Evolutionary conservation across 2,329 filamentous ascomycete species (phyloP).

Genomic region (Colletotrichum tofieldiae): DNA sequence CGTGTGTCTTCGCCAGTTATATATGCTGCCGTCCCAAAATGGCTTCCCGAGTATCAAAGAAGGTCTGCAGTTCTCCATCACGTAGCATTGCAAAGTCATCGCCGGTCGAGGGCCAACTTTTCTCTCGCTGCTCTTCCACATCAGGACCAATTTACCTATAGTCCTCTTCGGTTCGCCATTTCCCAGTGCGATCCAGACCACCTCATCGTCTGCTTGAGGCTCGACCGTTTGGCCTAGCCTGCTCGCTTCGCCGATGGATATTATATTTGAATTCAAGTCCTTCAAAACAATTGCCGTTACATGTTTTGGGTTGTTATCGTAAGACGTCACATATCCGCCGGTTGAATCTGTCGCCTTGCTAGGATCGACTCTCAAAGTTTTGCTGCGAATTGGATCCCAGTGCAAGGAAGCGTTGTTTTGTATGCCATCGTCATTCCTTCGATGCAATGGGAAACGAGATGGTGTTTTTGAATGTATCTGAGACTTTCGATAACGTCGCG

Average conservation of each 20-base stretch:
- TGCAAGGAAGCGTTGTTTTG: neutral
- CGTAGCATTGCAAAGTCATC: neutral
- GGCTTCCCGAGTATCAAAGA: neutral
- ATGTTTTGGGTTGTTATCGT: neutral
- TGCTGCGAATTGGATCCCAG: neutral
- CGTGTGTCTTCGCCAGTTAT: neutral
- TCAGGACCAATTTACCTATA: neutral
- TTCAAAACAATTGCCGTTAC: neutral
- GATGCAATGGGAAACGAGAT: too few relatives aligned
- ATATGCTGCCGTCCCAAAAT: neutral
- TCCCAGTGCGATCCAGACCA: neutral
- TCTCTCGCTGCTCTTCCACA: neutral
- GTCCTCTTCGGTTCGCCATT: neutral
- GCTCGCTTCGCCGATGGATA: neutral
- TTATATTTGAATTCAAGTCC: neutral
- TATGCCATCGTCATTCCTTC: neutral
- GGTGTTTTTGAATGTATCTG: neutral
- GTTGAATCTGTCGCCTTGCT: neutral
- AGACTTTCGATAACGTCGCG: neutral
- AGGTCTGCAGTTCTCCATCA: neutral
- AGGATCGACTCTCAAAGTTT: neutral
- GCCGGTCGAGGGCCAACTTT: too few relatives aligned
- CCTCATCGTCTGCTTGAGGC: neutral
- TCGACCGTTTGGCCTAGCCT: neutral
- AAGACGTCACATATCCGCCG: neutral